Evolutionary conservation across 352 stramenopile species (phyloP).

Genomic region (Phytophthora ramorum): DNA sequence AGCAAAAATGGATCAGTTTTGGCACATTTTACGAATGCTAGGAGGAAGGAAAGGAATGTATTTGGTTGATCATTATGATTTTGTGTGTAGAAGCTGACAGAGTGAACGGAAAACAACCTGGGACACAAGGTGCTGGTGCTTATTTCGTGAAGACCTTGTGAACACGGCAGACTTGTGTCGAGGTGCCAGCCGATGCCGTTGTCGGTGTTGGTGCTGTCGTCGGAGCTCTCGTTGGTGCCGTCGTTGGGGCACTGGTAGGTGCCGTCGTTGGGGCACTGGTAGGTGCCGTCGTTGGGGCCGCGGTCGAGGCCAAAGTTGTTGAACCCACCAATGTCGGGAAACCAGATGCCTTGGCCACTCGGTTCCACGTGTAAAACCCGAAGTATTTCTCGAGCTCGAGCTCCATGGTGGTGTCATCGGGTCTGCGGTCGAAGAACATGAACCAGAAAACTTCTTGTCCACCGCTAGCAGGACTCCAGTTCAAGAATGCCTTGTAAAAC

Average conservation of each 20-base stretch:
- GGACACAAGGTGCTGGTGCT: not conserved
- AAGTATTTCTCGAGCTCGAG: conserved; percentile 75
- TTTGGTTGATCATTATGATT: conserved; percentile 8
- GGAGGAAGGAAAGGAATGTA: conserved; percentile 14
- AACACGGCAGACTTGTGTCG: conserved; percentile 40
- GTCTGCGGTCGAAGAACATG: conserved; percentile 76
- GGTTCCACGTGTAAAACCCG: conserved; percentile 68
- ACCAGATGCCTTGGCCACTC: conserved; percentile 41
- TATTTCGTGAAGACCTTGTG: conserved; percentile 41
- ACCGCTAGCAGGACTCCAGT: conserved; percentile 57
- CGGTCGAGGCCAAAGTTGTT: conserved; percentile 1
- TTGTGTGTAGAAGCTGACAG: not conserved
- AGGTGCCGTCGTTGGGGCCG: conserved; percentile 7
- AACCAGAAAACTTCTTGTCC: conserved; percentile 81
- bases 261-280: conserved; percentile 15
- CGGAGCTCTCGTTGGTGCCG: conserved; percentile 6
- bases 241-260: conserved; percentile 13
- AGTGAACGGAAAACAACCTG: not conserved
- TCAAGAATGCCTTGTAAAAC: conserved; percentile 72
- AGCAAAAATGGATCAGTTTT: conserved; percentile 24
- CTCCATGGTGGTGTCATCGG: conserved; percentile 55
- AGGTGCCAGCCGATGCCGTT: conserved; percentile 2
- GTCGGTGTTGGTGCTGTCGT: conserved; percentile 2
- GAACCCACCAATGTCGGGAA: conserved; percentile 45
- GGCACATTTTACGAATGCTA: conserved; percentile 6